Base-by-base conservation (phyloP, 73 alveolate species). In the Uronychia binucleata region DNA sequence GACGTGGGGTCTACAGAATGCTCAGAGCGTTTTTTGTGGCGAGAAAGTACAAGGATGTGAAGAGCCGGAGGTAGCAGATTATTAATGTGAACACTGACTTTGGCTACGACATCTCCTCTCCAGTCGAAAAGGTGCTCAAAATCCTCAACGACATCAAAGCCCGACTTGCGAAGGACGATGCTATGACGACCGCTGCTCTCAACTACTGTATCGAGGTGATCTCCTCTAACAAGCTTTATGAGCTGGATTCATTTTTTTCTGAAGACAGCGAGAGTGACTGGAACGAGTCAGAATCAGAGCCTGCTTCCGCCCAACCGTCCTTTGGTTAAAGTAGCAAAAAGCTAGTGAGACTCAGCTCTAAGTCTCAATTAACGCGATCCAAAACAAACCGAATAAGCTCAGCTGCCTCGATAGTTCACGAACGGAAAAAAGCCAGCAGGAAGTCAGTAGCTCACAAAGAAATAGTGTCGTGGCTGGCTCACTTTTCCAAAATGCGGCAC, bases 161-260 rank as follows among this genome's bases (percentile, higher is more conserved):
- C n/a, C 5, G 67, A 46, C n/a, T 19, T 11, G 67, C n/a, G 19
- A 5, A 5, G 5, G n/a, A 46, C 5, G 67, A 46, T 19, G n/a
- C 67, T 46, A 19, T 46, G 5, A 46, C 67, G 19, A 11, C n/a
- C 19, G 81, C 27, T 28, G 81, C 28, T 30, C 8, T 75, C 5
- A 75, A 75, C 32, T 75, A 75, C 27, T 75, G 81, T 58, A 75
- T 75, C 30, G 32, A 30, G 8, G 58, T 75, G 28, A 75, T 75
- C 8, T 28, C 57, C 5, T 28, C 59, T 30, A 75, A 75, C 27
- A 75, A 75, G 32, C 58, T 75, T 1, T 75, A 75, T 75, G 81
- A 75, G 19, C 19, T 46, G 19, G 67, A 46, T 46, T 26, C 34
- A 13, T 67, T 67, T 30, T 67, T 67, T 19, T 46, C 67, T 11